phyloP scores from a whole-genome alignment of 1,284 basidiomycete species.

The Farysia itapuensis region DNA sequence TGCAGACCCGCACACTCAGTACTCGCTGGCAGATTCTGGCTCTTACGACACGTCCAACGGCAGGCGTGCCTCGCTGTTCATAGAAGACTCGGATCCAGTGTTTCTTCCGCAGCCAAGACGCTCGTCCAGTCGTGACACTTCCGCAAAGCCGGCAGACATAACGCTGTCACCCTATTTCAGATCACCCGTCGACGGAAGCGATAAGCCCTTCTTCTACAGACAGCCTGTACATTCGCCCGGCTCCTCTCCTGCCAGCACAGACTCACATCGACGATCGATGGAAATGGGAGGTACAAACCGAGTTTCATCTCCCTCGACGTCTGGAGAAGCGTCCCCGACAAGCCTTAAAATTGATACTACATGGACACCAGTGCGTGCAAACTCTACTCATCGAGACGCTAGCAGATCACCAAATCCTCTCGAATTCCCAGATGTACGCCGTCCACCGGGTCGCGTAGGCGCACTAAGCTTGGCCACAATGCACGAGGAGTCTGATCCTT shows the following conservation, averaged over 20 bases:
- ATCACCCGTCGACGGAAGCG: no score
- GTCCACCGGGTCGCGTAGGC: slow-evolving; percentile 3
- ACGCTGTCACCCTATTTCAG: no score
- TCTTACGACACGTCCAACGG: no score
- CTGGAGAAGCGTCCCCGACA: no score
- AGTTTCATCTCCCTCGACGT: no score
- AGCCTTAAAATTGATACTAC: no score
- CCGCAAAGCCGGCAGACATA: not conserved
- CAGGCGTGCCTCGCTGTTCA: not conserved
- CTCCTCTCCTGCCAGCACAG: slow-evolving; percentile 1
- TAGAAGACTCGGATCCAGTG: not conserved
- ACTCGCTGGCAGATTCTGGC: no score
- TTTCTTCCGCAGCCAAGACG: not conserved
- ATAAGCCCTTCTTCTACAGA: no score
- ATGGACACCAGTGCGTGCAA: no score
- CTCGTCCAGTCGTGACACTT: not conserved
- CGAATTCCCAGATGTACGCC: not conserved
- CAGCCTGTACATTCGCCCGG: not conserved
- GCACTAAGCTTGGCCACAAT: slow-evolving; percentile 23
- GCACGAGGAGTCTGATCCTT: slow-evolving; percentile 23
- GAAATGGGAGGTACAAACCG: no score
- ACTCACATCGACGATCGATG: no score
- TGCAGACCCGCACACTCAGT: no score
- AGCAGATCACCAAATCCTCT: not conserved
- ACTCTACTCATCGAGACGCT: not conserved